phyloP scores from a whole-genome alignment of 768 basidiomycete genomes.

The Cystofilobasidium capitatum region DNA sequence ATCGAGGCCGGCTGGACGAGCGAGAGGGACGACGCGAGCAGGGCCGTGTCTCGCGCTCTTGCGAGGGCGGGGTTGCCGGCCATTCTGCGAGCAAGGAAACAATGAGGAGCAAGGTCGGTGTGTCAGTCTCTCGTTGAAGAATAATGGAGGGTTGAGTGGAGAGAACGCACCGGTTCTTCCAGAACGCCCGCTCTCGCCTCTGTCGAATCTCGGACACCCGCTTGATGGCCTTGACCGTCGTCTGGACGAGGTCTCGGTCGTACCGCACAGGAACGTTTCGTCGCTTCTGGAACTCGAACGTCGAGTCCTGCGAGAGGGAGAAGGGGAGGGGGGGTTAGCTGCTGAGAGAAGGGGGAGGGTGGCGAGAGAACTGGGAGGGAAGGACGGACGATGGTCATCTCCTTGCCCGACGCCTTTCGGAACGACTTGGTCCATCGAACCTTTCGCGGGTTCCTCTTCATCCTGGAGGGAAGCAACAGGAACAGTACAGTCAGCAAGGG shows the following conservation, averaged over 20 bases:
- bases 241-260: slow-evolving; percentile 83
- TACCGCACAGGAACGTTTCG: slow-evolving; percentile 95
- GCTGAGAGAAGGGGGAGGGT: not conserved
- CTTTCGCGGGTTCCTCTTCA: slow-evolving; percentile 99
- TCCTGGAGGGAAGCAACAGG: slow-evolving; percentile 46
- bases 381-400: slow-evolving; percentile 86
- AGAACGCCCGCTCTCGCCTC: slow-evolving; percentile 86
- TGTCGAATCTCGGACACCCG: slow-evolving; percentile 83
- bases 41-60: slow-evolving; percentile 47
- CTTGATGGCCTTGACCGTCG: slow-evolving; percentile 93
- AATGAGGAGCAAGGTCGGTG: not conserved
- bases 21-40: slow-evolving; percentile 50
- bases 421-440: slow-evolving; percentile 99
- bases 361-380: not conserved
- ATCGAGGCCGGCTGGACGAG: slow-evolving; percentile 37
- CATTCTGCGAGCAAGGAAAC: slow-evolving; percentile 52
- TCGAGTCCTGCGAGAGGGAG: slow-evolving; percentile 65
- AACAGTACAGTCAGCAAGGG: not conserved
- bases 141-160: not conserved
- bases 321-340: slow-evolving; percentile 1
- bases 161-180: slow-evolving; percentile 58
- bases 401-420: slow-evolving; percentile 95
- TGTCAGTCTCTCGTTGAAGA: not conserved
- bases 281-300: slow-evolving; percentile 97
- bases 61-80: slow-evolving; percentile 63